These are phyloP conservation scores for Oenanthe javanica DNA, from an alignment of 140 eudicot species.

Conservation along the genomic window DNA sequence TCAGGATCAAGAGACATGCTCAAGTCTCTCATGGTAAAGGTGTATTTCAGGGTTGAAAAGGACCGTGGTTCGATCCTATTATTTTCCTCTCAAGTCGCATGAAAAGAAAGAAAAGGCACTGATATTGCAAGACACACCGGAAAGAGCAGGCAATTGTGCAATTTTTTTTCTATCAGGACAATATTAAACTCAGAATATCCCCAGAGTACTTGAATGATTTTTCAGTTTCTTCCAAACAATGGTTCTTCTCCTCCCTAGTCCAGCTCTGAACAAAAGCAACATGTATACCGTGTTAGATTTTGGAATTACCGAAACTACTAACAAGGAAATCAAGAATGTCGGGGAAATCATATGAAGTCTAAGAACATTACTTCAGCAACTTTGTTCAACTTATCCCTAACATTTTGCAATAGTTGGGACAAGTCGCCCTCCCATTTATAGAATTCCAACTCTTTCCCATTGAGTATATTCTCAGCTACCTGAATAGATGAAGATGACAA, in stretches of 20 bases:
- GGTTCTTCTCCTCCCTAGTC: conserved; percentile 97
- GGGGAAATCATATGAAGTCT: background rate
- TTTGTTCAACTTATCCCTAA: conserved; percentile 64
- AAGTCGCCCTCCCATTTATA: conserved; percentile 96
- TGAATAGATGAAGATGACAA: conserved; percentile 17
- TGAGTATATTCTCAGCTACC: conserved; percentile 70
- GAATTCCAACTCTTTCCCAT: conserved; percentile 73
- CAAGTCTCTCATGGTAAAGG: background rate
- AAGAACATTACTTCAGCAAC: conserved; percentile 65
- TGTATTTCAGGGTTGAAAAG: background rate
- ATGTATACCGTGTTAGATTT: conserved; percentile 4
- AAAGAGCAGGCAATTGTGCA: background rate
- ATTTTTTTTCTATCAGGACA: conserved; percentile 38
- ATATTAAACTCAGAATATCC: conserved; percentile 66
- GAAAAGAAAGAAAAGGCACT: background rate
- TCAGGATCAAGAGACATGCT: background rate
- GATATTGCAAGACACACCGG: conserved; percentile 3
- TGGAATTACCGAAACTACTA: background rate
- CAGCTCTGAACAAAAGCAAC: conserved; percentile 44
- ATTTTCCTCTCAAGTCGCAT: background rate
- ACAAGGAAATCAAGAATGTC: background rate
- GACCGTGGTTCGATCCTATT: background rate
- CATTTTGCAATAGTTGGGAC: conserved; percentile 71
- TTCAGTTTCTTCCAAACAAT: conserved; percentile 92
- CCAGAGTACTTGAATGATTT: conserved; percentile 82